A percentile compares a stretch with the other conserved stretches of the same genome.
These are phyloP conservation scores for Goffeauzyma gilvescens DNA, from an alignment of 768 basidiomycete genomes.

Conservation along the genomic window DNA sequence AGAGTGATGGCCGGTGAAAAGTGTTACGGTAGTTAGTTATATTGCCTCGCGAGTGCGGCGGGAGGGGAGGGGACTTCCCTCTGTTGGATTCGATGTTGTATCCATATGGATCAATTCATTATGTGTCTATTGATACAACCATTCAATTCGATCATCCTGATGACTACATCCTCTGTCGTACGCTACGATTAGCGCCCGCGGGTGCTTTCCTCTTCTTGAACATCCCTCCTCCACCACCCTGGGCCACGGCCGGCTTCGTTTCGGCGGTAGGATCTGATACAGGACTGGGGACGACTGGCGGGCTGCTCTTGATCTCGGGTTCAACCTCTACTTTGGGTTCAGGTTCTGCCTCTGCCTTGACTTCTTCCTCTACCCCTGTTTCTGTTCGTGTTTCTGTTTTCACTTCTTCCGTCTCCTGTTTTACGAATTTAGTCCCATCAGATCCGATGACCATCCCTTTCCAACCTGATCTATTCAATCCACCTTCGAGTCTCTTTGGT, in stretches of 20 bases:
- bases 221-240: conserved; percentile 13
- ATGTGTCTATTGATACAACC: too few relatives aligned
- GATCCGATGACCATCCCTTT: conserved; percentile 2
- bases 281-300: background rate
- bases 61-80: too few relatives aligned
- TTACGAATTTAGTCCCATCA: conserved; percentile 7
- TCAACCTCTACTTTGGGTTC: background rate
- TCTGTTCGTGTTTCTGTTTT: background rate
- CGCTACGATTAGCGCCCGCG: conserved; percentile 5
- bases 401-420: background rate
- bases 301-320: background rate
- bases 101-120: too few relatives aligned
- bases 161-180: conserved; percentile 3
- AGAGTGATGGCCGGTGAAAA: too few relatives aligned
- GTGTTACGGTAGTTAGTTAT: too few relatives aligned
- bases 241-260: conserved; percentile 3
- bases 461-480: conserved; percentile 7
- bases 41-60: too few relatives aligned
- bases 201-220: conserved; percentile 34
- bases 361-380: background rate
- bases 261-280: conserved; percentile 8
- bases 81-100: too few relatives aligned
- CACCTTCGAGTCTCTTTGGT: conserved; percentile 8
- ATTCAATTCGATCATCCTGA: too few relatives aligned
- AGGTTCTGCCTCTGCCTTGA: background rate